Evolutionary conservation across 192 early-diverging fungal genomes (phyloP), one percentile per base, ranked within the genome.

Genomic region (Mortierella antarctica): DNA sequence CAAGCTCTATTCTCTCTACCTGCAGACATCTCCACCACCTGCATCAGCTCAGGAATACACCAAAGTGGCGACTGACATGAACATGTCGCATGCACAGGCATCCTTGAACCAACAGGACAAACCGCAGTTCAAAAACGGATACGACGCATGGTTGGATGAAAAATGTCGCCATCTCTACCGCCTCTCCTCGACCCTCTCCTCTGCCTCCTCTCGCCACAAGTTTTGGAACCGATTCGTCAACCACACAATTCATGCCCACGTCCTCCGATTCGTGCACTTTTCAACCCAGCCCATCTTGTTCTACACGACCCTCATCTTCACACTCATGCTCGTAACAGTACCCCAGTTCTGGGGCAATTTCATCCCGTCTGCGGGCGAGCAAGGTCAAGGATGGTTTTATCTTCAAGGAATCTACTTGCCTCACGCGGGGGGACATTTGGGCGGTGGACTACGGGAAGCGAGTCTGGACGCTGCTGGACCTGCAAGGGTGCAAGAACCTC

Each of bases 211-310:
- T 4, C 41, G 69, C 7, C 68, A 62, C 15, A 62, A 58, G 18
- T 48, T 71, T 20, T 80, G 77, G 77, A 80, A 80, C 49, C 62
- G 64, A 23, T 68, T 68, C 53, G 77, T 80, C 31, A 80, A 80
- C 65, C 77, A 80, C 17, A 80, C 77, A 0, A 72, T 80, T 17
- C 77, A 80, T 49, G 77, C 77, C 1, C 77, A 80, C 21, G 48
- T 80, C 44, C 59, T 80, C 23, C 77, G 77, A 9, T 72, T 80
- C 41, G 77, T 80, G 9, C 77, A 80, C 42, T 80, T 80, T 57
- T 80, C 77, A 10, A 80, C 77, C 2, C 77, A 80, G 13, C 69
- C 77, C 2, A 42, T 80, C 1, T 40, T 80, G 65, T 80, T 80
- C 55, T 80, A 80, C 42, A 46, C 70, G 41, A 72, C 77, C 2